Conservation (phyloP, 164 flowering plant species). For the Saururus chinensis region DNA sequence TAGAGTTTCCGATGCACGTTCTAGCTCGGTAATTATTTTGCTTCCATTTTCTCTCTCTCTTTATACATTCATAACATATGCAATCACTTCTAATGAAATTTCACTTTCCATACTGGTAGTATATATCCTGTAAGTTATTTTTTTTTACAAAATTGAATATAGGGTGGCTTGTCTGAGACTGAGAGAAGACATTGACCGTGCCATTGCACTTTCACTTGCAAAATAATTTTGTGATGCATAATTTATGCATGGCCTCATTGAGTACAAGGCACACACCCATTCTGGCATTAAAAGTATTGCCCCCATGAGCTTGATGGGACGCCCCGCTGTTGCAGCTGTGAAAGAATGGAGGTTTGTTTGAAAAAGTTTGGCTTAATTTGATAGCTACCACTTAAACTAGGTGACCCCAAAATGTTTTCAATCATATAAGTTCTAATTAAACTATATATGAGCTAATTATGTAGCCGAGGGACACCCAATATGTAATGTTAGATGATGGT, state of each 20-base stretch:
- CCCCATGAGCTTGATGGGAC: constrained; percentile 87
- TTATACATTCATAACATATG: neutral
- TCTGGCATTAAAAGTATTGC: constrained; percentile 86
- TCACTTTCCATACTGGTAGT: neutral
- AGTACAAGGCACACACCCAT: constrained; percentile 91
- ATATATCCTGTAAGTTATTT: too few species aligned
- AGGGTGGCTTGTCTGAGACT: constrained; percentile 50
- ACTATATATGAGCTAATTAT: too few species aligned
- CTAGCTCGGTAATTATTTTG: constrained; percentile 36
- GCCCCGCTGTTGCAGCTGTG: constrained; percentile 93
- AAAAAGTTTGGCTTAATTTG: too few species aligned
- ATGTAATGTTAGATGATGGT: constrained; percentile 57
- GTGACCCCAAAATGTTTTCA: neutral
- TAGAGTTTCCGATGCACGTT: constrained; percentile 29
- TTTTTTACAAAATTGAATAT: constrained; percentile 10
- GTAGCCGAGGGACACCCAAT: constrained; percentile 8
- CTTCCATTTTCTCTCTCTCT: neutral
- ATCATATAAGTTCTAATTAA: neutral
- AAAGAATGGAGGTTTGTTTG: constrained; percentile 77
- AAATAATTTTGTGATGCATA: too few species aligned
- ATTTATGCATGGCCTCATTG: constrained; percentile 82
- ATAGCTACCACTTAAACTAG: too few species aligned
- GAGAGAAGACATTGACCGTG: constrained; percentile 80
- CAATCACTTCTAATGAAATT: neutral
- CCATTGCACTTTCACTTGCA: constrained; percentile 75